These are phyloP conservation scores for Fusarium agapanthi DNA, from an alignment of 2,329 filamentous ascomycete species.

Conservation along the genomic window DNA sequence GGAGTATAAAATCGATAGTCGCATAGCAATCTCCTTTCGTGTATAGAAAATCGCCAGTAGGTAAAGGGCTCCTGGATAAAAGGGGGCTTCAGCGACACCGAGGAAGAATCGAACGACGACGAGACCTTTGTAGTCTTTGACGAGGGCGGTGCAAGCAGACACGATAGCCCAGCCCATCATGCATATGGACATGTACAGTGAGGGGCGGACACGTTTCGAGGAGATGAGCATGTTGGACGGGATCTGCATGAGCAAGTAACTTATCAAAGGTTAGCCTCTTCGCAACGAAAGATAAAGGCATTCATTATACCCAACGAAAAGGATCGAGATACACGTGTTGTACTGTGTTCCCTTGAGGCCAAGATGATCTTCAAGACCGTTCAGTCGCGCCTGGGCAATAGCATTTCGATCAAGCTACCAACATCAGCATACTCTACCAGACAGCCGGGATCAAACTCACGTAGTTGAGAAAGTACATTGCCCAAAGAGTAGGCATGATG, in stretches of 20 bases:
- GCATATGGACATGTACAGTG: slow-evolving; percentile 53
- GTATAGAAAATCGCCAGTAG: slow-evolving; percentile 54
- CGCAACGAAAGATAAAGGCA: rapidly evolving
- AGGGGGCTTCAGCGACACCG: slow-evolving; percentile 64
- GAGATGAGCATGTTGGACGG: slow-evolving; percentile 52
- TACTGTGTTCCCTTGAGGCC: slow-evolving; percentile 51
- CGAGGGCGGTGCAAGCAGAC: slow-evolving; percentile 52
- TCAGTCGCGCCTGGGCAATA: slow-evolving; percentile 64
- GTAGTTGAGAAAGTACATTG: slow-evolving; percentile 54
- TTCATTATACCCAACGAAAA: slow-evolving; percentile 49
- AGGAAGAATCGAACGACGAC: slow-evolving; percentile 53
- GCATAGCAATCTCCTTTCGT: slow-evolving; percentile 46
- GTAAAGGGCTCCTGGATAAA: slow-evolving; percentile 57
- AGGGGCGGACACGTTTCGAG: slow-evolving; percentile 51
- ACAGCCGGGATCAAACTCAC: slow-evolving; percentile 8
- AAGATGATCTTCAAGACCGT: slow-evolving; percentile 62
- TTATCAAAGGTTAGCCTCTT: background rate
- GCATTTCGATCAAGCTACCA: slow-evolving; percentile 59
- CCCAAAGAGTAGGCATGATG: slow-evolving; percentile 49
- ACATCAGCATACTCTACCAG: background rate
- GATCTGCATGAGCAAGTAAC: slow-evolving; percentile 44
- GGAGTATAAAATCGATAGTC: slow-evolving; percentile 43
- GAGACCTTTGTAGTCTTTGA: slow-evolving; percentile 46
- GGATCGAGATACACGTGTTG: slow-evolving; percentile 48
- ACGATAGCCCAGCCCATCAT: slow-evolving; percentile 52